Evolutionary conservation across 495 filamentous ascomycete genomes (phyloP).

Genomic region (Diplogelasinospora grovesii): DNA sequence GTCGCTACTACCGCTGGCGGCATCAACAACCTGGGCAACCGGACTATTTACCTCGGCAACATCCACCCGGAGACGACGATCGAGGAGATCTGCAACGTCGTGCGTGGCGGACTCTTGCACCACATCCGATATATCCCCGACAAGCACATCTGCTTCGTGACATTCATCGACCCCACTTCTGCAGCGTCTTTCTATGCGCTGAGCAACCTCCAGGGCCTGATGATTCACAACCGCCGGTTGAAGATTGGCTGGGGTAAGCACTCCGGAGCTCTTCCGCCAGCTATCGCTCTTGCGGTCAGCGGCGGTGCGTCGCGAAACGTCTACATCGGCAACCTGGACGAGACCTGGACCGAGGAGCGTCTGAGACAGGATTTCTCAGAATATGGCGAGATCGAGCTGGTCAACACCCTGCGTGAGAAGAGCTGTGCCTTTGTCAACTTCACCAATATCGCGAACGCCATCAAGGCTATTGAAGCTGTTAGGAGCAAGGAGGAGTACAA

Average conservation of each 20-base stretch:
- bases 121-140: conserved; percentile 99
- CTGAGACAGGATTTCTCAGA: conserved; percentile 95
- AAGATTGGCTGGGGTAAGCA: conserved; percentile 99
- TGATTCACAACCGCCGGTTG: conserved; percentile 96
- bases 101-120: conserved; percentile 85
- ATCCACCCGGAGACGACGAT: conserved; percentile 98
- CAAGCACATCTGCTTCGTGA: conserved; percentile 99
- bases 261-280: conserved; percentile 91
- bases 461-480: conserved; percentile 97
- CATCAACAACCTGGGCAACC: conserved; percentile 93
- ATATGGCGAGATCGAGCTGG: conserved; percentile 95
- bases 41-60: conserved; percentile 96
- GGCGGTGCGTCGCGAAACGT: conserved; percentile 95
- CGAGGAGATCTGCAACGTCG: conserved; percentile 97
- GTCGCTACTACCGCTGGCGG: conserved; percentile 95
- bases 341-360: conserved; percentile 93
- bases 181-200: conserved; percentile 96
- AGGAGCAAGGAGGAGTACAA: conserved; percentile 91
- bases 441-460: conserved; percentile 98
- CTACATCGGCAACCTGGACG: conserved; percentile 95
- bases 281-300: conserved; percentile 92
- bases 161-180: conserved; percentile 97
- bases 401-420: conserved; percentile 96
- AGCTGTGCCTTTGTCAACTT: conserved; percentile 99
- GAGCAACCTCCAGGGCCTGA: conserved; percentile 92